Evolutionary conservation across 805 yeast species (phyloP), one percentile per base, ranked within the genome.

Genomic region (Zygotorulaspora chibaensis): DNA sequence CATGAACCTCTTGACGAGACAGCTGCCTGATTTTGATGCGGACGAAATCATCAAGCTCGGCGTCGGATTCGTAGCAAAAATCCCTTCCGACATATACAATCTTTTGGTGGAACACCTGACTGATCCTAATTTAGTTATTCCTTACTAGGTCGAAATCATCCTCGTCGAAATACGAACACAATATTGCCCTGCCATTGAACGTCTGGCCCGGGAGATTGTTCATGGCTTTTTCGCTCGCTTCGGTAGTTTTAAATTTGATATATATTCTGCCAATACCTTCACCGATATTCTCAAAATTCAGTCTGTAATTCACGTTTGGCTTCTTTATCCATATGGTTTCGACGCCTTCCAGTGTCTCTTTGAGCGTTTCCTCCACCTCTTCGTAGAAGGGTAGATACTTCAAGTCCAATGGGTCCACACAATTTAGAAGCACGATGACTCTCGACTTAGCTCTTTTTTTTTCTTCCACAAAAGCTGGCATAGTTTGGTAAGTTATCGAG

Each of bases 21-120:
- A 59, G 25, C 79, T 87, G 51, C 96, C 96, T 0, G 68, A 68
- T 2, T 67, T 89, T 46, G 79, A 83, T 43, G 86, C 90, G 11
- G 77, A 77, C 47, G 87, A 84, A 53, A 78, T 87, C 36, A 85
- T 87, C 20, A 84, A 85, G 55, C 67, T 89, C 16, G 84, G 91
- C 35, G 75, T 89, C 33, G 87, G 93, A 42, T 85, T 88, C 53
- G 77, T 88, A 3, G 84, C 90, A 7, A 80, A 80, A 57, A 66
- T 89, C 6, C 95, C 96, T 0, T 77, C 75, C 27, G 68, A 72
- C 2, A 68, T 89, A 27, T 86, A 84, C 59, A 52, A 53, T 8
- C 40, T 58, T 18, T 52, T 66, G 26, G 67, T 65, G 3, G 57
- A 58, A 15, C 70, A 66, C 48, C 44, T 62, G 27, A 52, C 59